Base-by-base conservation (phyloP, 352 stramenopile species). In the Pythium graminicola region DNA sequence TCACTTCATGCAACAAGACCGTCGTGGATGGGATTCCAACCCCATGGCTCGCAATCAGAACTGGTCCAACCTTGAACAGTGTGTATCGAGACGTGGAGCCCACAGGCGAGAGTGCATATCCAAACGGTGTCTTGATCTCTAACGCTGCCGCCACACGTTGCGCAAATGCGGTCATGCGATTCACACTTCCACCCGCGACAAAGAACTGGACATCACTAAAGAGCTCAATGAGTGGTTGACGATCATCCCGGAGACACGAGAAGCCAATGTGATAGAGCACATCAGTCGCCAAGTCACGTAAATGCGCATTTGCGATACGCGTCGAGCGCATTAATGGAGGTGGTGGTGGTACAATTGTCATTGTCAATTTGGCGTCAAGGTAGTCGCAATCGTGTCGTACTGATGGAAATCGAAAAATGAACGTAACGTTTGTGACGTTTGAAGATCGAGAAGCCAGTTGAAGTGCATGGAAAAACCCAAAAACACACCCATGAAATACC, bases 151-250 rank as follows among this genome's bases (percentile, higher is more conserved):
- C 80, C 27, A 90, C 67, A 16, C 58, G 63, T 38, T 72, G 43
- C 6, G 81, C 79, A 27, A 93, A 89, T 44, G 75, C 61, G 33
- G 68, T 79, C 76, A 90, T 90, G 71, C 81, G 81, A 28, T 85
- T 74, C 28, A 77, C 70, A 46, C 72, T 89, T 33, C 81, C 81
- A 50, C 81, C 80, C 10, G 74, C 78, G 33, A 86, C 46, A 51
- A 93, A 87, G 60, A 93, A 93, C 58, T 82, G 76, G 57, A 89
- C 77, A 50, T 90, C 72, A 39, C 76, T 73, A 50, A 90, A 90
- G 39, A 78, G 68, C 32, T 62, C 56, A 41, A 47, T 49, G 47
- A 88, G 46, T 40, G 71, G 46, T 45, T 72, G 52, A 38, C 70
- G 64, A 39, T 86, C 70, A 20, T 84, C 62, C 20, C 56, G 55